Evolutionary conservation across 164 flowering plant genomes (phyloP).

Genomic region (Chimonanthus salicifolius): DNA sequence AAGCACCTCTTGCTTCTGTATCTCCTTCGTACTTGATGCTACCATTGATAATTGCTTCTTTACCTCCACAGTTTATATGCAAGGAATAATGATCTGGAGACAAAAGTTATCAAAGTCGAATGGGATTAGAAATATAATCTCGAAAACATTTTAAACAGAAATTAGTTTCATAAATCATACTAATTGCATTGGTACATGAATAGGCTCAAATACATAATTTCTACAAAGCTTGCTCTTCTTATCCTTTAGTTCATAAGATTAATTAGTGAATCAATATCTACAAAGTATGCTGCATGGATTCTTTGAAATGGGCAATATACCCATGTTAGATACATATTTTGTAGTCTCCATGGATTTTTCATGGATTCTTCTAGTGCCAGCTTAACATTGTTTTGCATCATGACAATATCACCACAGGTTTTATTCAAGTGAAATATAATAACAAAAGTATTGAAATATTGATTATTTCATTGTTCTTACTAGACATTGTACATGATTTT

Average conservation of each 20-base stretch:
- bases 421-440: too few species aligned
- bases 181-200: neutral
- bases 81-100: constrained; percentile 42
- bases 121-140: neutral
- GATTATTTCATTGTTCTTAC: too few species aligned
- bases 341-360: too few species aligned
- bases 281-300: too few species aligned
- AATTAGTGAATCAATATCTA: too few species aligned
- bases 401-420: too few species aligned
- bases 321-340: too few species aligned
- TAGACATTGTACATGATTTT: too few species aligned
- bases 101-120: constrained; percentile 1
- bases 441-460: too few species aligned
- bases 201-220: neutral
- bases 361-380: too few species aligned
- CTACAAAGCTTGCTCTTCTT: neutral
- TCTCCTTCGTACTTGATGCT: constrained; percentile 51
- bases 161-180: neutral
- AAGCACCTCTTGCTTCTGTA: constrained; percentile 57
- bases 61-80: constrained; percentile 78
- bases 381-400: too few species aligned
- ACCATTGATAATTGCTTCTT: constrained; percentile 15
- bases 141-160: neutral
- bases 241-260: neutral
- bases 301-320: too few species aligned